A percentile compares a stretch with the other conserved stretches of the same genome.
phyloP scores from a whole-genome alignment of 2,329 filamentous ascomycete species.

The Penicillium verrucosum region DNA sequence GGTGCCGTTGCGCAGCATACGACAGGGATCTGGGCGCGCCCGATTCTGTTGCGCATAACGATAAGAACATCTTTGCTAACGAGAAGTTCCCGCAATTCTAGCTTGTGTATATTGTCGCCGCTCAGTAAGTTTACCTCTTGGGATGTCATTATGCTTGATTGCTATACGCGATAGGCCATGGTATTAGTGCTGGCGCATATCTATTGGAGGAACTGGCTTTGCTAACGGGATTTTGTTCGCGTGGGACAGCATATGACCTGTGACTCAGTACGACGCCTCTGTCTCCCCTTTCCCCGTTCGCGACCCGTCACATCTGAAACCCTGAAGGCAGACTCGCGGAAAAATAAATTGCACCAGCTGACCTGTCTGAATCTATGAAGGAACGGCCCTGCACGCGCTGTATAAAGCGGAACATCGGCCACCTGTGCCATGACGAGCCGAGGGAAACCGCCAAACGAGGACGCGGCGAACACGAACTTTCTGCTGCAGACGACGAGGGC shows the following conservation, averaged over 20 bases:
- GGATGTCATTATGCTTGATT: constrained; percentile 12
- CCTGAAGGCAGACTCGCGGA: constrained; percentile 11
- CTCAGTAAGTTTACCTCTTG: constrained; percentile 66
- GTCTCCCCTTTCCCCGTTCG: constrained; percentile 15
- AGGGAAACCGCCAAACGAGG: constrained; percentile 80
- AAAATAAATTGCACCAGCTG: constrained; percentile 17
- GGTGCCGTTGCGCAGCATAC: constrained; percentile 35
- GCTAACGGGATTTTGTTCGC: constrained; percentile 47
- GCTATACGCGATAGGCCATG: constrained; percentile 16
- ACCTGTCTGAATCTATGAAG: constrained; percentile 46
- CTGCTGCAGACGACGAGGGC: constrained; percentile 60
- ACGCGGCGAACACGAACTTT: constrained; percentile 62
- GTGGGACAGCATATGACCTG: constrained; percentile 80
- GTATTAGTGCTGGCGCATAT: not conserved
- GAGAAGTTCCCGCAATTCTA: constrained; percentile 45
- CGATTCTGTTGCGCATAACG: constrained; percentile 14
- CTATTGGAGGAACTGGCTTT: constrained; percentile 30
- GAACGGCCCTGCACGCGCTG: constrained; percentile 95
- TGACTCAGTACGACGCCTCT: constrained; percentile 67
- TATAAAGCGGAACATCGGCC: constrained; percentile 97
- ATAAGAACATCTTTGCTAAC: constrained; percentile 25
- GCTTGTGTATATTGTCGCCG: constrained; percentile 85
- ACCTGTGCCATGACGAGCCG: constrained; percentile 96
- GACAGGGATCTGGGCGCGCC: constrained; percentile 24
- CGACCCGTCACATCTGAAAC: constrained; percentile 25